Conservation (phyloP, 2,329 filamentous ascomycete genomes). For the Phialophora tarda region DNA sequence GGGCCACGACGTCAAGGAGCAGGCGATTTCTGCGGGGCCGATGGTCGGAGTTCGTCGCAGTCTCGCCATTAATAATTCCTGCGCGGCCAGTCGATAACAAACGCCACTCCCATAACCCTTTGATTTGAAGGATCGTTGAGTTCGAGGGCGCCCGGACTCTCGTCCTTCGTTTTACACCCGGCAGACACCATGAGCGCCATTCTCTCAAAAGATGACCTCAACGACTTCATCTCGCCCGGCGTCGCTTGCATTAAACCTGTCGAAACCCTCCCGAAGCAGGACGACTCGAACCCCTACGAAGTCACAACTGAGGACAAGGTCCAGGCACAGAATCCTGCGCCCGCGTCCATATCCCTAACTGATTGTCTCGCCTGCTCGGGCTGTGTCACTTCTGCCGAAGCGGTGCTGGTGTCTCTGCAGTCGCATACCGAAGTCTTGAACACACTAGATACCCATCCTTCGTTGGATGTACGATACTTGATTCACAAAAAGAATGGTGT, state of each 20-base stretch:
- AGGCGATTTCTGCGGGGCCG: conserved; percentile 3
- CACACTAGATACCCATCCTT: conserved; percentile 70
- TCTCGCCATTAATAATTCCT: conserved; percentile 28
- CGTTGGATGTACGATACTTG: conserved; percentile 52
- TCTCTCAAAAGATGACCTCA: conserved; percentile 92
- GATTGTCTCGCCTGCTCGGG: conserved; percentile 97
- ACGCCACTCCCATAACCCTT: not conserved
- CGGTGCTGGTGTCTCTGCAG: conserved; percentile 92
- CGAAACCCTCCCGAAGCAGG: conserved; percentile 78
- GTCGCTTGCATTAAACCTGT: conserved; percentile 98
- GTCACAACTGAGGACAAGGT: conserved; percentile 90
- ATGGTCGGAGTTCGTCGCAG: conserved; percentile 12
- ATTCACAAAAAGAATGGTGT: conserved; percentile 41
- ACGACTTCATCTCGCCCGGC: conserved; percentile 97
- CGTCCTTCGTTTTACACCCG: not conserved
- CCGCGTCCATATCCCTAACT: conserved; percentile 91
- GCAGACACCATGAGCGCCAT: conserved; percentile 81
- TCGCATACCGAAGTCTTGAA: conserved; percentile 89
- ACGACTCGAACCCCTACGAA: conserved; percentile 68
- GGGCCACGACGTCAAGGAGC: not conserved
- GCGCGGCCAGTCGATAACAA: conserved; percentile 1
- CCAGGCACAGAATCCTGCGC: conserved; percentile 62
- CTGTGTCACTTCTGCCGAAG: conserved; percentile 96
- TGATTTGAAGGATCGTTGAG: not conserved
- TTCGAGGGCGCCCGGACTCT: not conserved